phyloP scores from a whole-genome alignment of 768 basidiomycete species.

The Wakefieldia striispora region DNA sequence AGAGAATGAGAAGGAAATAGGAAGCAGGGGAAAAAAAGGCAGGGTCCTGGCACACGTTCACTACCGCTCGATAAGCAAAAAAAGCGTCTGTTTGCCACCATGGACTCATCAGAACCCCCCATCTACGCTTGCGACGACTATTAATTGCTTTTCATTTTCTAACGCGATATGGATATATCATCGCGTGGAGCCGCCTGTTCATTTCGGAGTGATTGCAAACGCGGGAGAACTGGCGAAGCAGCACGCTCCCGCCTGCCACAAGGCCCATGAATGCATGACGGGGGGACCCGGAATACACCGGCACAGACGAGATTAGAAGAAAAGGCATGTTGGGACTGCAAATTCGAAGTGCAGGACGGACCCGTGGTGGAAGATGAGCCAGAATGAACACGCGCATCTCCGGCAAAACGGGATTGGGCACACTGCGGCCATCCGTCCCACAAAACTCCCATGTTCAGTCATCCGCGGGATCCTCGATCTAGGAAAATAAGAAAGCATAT shows the following conservation, averaged over 20 bases:
- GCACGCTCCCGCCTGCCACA: slow-evolving; percentile 8
- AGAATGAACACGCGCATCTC: slow-evolving; percentile 3
- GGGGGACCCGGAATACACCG: no score
- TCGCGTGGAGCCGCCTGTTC: slow-evolving; percentile 18
- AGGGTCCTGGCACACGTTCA: slow-evolving; percentile 8
- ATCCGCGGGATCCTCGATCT: not conserved
- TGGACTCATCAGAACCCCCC: not conserved
- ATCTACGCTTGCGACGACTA: slow-evolving; percentile 2
- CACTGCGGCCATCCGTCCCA: not conserved
- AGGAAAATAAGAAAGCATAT: not conserved
- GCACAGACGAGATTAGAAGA: slow-evolving; percentile 1
- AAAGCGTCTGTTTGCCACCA: not conserved
- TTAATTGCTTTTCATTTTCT: slow-evolving; percentile 6
- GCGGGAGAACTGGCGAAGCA: not conserved
- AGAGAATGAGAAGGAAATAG: not conserved
- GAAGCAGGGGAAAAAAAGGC: not conserved
- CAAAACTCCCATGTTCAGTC: not conserved
- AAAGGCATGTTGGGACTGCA: not conserved
- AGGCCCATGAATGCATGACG: no score
- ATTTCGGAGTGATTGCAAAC: slow-evolving; percentile 13
- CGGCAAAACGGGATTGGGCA: not conserved
- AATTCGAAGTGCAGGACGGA: slow-evolving; percentile 9
- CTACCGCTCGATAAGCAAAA: slow-evolving; percentile 7
- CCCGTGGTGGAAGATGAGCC: not conserved
- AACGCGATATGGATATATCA: slow-evolving; percentile 9